Conservation (phyloP, 345 rosid genomes). For the Mercurialis annua region DNA sequence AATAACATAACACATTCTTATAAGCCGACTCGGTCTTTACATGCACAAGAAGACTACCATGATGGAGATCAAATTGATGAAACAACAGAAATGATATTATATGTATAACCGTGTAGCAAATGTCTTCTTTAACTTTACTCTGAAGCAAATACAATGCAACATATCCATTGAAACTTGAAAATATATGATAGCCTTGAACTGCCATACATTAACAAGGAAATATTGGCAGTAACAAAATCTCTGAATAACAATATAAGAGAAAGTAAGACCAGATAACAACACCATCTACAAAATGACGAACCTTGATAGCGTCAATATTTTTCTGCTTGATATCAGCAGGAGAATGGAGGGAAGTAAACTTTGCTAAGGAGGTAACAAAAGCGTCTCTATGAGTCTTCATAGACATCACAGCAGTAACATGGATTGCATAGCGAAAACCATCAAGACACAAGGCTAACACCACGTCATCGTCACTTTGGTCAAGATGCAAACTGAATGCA, state of each 20-base stretch:
- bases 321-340: constrained; percentile 97
- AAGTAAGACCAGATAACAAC: constrained; percentile 4
- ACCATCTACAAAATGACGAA: constrained; percentile 21
- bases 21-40: neutral
- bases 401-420: constrained; percentile 97
- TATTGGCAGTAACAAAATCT: too few species aligned
- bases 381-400: constrained; percentile 99
- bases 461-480: constrained; percentile 92
- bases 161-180: neutral
- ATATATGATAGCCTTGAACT: neutral
- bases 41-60: neutral
- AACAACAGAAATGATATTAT: neutral
- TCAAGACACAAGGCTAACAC: constrained; percentile 84
- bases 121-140: neutral
- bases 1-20: neutral
- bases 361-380: constrained; percentile 96
- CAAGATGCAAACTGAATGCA: constrained; percentile 99
- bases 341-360: constrained; percentile 96
- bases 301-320: constrained; percentile 92
- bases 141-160: neutral
- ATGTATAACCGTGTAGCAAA: neutral
- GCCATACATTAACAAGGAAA: neutral
- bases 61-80: neutral
- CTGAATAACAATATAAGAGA: too few species aligned
- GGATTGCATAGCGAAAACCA: constrained; percentile 91